A percentile compares a stretch with the other conserved stretches of the same genome.
Conservation (phyloP, 1,284 basidiomycete genomes). For the Ceratobasidium sp. region DNA sequence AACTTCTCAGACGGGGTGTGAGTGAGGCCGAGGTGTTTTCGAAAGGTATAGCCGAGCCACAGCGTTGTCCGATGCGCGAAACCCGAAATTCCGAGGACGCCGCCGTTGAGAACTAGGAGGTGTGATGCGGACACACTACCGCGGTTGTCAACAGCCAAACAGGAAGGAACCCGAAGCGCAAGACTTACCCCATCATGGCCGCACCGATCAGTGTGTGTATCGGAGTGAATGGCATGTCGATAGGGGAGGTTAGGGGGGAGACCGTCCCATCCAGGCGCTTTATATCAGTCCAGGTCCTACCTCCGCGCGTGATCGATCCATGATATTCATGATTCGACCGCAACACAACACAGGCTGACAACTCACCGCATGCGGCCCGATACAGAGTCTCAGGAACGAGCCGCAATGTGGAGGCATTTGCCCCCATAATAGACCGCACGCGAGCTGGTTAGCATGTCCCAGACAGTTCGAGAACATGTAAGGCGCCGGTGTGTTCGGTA, state of each 20-base stretch:
- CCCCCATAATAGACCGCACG: background rate
- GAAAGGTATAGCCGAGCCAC: background rate
- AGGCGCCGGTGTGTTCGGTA: too few relatives aligned
- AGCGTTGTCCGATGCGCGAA: slow-evolving; percentile 8
- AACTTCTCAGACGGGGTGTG: background rate
- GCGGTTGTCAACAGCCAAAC: background rate
- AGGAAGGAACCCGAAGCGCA: background rate
- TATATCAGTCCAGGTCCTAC: too few relatives aligned
- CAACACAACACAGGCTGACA: background rate
- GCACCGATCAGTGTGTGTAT: slow-evolving; percentile 26
- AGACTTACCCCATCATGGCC: slow-evolving; percentile 29
- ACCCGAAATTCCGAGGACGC: slow-evolving; percentile 24
- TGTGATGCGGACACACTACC: slow-evolving; percentile 20
- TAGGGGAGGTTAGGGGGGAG: background rate
- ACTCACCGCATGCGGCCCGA: background rate
- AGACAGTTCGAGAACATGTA: background rate
- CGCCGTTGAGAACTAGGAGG: slow-evolving; percentile 22
- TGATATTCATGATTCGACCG: background rate
- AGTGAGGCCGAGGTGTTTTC: background rate
- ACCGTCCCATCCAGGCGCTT: background rate
- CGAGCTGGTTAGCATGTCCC: too few relatives aligned
- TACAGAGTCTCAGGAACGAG: background rate
- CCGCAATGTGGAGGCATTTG: background rate
- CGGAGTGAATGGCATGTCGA: slow-evolving; percentile 32
- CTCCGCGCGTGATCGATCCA: background rate